Conservation (phyloP, 441 rosid species). For the Pelargonium australe region DNA sequence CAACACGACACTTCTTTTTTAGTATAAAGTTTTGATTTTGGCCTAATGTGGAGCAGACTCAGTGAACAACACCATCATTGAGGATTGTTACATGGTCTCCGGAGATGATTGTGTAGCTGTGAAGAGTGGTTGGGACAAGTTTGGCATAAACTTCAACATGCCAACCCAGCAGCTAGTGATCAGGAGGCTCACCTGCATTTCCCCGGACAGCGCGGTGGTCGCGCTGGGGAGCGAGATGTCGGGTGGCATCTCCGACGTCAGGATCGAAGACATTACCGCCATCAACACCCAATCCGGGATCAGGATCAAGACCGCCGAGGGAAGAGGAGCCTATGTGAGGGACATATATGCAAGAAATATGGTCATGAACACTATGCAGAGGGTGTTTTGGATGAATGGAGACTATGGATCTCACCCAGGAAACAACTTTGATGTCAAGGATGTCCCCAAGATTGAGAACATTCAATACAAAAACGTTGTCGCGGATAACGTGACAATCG, state of each 20-base stretch:
- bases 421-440: neutral
- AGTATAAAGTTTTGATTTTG: no score
- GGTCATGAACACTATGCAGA: neutral
- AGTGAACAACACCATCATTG: neutral
- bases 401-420: conserved; percentile 1
- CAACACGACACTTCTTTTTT: no score
- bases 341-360: neutral
- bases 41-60: neutral
- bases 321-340: neutral
- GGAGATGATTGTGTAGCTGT: conserved; percentile 1
- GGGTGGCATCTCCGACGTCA: conserved; percentile 2
- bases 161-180: neutral
- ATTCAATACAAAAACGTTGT: neutral
- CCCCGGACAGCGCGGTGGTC: conserved; percentile 2
- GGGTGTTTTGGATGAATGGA: conserved; percentile 4
- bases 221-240: conserved; percentile 1
- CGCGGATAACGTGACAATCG: neutral
- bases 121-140: conserved; percentile 5
- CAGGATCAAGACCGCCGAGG: neutral
- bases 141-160: conserved; percentile 4
- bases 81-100: conserved; percentile 2
- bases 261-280: neutral
- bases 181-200: neutral
- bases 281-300: neutral
- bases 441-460: neutral